Evolutionary conservation across 2,329 filamentous ascomycete genomes (phyloP).

Genomic region (Aspergillus pseudotamarii): DNA sequence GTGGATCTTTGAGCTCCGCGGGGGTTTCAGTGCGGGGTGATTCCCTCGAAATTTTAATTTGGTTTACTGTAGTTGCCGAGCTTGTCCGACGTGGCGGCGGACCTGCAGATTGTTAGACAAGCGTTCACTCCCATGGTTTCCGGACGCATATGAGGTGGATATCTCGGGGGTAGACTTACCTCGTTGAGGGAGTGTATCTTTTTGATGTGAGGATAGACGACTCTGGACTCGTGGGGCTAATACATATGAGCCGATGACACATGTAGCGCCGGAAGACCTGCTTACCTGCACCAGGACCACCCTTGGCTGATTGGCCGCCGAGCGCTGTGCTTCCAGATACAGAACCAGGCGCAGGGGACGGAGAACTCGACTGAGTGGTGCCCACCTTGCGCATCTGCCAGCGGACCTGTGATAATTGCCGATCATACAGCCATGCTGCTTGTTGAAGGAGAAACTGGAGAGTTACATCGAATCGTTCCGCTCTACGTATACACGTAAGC

Average conservation of each 20-base stretch:
- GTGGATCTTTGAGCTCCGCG: conserved; percentile 28
- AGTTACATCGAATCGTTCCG: conserved; percentile 77
- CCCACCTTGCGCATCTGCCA: conserved; percentile 78
- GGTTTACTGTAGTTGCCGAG: conserved; percentile 35
- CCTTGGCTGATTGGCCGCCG: conserved; percentile 35
- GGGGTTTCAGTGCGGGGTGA: conserved; percentile 29
- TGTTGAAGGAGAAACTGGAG: conserved; percentile 89
- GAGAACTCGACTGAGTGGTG: conserved; percentile 43
- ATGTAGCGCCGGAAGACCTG: not conserved
- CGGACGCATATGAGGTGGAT: not conserved
- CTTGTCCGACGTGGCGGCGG: conserved; percentile 30
- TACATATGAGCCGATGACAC: not conserved
- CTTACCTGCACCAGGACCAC: conserved; percentile 5
- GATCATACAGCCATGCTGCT: conserved; percentile 89
- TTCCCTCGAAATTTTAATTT: conserved; percentile 27
- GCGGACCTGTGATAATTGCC: conserved; percentile 84
- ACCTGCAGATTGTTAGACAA: not conserved
- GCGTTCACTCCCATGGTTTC: not conserved
- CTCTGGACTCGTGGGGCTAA: conserved; percentile 44
- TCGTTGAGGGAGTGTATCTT: conserved; percentile 32
- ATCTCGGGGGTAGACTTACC: conserved; percentile 22
- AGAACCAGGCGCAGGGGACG: conserved; percentile 48
- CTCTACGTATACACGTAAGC: conserved; percentile 49
- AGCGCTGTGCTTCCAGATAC: conserved; percentile 45
- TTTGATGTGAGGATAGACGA: conserved; percentile 41